A percentile compares a stretch with the other conserved stretches of the same genome.
phyloP scores from a whole-genome alignment of 345 rosid genomes.

The Litchi chinensis region DNA sequence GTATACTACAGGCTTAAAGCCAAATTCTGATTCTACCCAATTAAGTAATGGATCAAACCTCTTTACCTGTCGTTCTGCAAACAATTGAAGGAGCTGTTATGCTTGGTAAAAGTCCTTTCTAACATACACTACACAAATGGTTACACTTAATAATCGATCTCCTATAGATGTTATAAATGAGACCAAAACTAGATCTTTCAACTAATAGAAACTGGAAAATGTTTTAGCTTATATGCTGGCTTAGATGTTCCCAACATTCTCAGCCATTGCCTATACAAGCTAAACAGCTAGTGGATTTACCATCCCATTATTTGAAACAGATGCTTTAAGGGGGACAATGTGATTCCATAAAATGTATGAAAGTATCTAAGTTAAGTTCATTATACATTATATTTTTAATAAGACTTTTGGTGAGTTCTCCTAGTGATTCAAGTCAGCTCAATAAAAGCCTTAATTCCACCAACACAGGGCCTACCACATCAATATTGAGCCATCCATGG shows the following conservation, averaged over 20 bases:
- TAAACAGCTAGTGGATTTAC: background rate
- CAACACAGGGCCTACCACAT: background rate
- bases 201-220: background rate
- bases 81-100: slow-evolving; percentile 5
- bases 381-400: background rate
- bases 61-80: slow-evolving; percentile 73
- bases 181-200: background rate
- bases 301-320: slow-evolving; percentile 1
- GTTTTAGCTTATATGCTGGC: background rate
- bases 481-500: background rate
- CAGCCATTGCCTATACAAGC: background rate
- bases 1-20: slow-evolving; percentile 73
- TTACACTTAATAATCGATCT: background rate
- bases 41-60: slow-evolving; percentile 82
- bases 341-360: background rate
- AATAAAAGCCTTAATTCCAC: background rate
- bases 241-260: background rate
- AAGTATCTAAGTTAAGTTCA: background rate
- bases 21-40: slow-evolving; percentile 86
- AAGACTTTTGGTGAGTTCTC: background rate
- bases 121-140: background rate
- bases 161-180: background rate
- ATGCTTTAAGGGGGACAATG: background rate
- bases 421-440: background rate
- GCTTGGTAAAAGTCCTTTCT: background rate